These are phyloP conservation scores for Volutella citrinella DNA, from an alignment of 2,329 filamentous ascomycete genomes.

Conservation along the genomic window DNA sequence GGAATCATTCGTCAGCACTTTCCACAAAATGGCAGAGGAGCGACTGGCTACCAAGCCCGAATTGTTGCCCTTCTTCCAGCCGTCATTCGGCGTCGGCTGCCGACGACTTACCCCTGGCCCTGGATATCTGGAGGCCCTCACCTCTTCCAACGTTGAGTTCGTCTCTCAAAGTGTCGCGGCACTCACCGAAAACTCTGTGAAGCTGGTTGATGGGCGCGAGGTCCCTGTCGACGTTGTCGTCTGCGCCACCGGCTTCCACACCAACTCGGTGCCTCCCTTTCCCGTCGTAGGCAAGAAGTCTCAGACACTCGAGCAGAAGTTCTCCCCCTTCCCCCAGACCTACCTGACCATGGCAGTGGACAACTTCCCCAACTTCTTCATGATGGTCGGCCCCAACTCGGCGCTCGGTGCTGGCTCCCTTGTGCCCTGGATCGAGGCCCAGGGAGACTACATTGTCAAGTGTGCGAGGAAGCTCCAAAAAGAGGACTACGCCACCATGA, in stretches of 20 bases:
- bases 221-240: slow-evolving; percentile 7
- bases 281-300: slow-evolving; percentile 37
- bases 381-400: slow-evolving; percentile 48
- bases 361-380: slow-evolving; percentile 47
- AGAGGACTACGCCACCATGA: slow-evolving; percentile 16
- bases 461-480: slow-evolving; percentile 21
- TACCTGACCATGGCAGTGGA: slow-evolving; percentile 46
- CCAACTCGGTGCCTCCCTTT: slow-evolving; percentile 23
- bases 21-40: slow-evolving; percentile 5
- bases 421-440: slow-evolving; percentile 45
- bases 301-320: slow-evolving; percentile 35
- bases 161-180: not conserved
- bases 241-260: slow-evolving; percentile 12
- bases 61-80: slow-evolving; percentile 2
- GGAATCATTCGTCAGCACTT: not conserved
- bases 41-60: not conserved
- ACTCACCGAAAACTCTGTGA: not conserved
- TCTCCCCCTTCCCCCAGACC: slow-evolving; percentile 35
- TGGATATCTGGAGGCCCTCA: slow-evolving; percentile 9
- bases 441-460: slow-evolving; percentile 30
- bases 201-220: slow-evolving; percentile 2
- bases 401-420: slow-evolving; percentile 46
- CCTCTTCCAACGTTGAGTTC: slow-evolving; percentile 9
- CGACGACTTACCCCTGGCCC: slow-evolving; percentile 13
- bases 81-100: slow-evolving; percentile 10